Base-by-base conservation (phyloP, 129 eudicot genomes). In the Saussurea involucrata region DNA sequence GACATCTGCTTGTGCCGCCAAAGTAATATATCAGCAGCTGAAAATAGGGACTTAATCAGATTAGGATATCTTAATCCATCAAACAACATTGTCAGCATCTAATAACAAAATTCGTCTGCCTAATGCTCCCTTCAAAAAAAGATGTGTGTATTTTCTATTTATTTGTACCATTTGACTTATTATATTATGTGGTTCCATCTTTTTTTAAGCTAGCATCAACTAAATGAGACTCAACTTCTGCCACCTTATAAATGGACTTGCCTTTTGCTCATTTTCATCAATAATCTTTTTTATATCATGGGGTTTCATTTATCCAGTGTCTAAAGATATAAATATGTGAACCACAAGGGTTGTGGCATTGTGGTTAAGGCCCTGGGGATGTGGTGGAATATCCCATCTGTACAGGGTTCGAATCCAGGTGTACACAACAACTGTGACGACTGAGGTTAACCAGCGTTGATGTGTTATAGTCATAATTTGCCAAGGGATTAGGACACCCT, bases 1-100 rank as follows among this genome's bases (percentile, higher is more conserved):
- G 97, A 90, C 29, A 84, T 28, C 66, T 90, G 90, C 96, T 92
- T 92, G 81, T 90, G 88, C 76, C 92, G 80, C 97, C 97, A 92
- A 4, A 92, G 87, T 44, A 90, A 68, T 20, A 92, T 79, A 79
- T 92, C 97, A 78, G 96, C 97, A 83, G 93, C 97, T 92, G 96
- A 25, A 74, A 75, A 40, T 27, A 76, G 37, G 71, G 20, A 60
- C 21, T 24, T 18, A 27, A 68, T 8, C 61, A 24, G 18, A 55
- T 78, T 61, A 68, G 37, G 60, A 58, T 78, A 24, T 68, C 67
- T 46, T 27, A 53, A 69, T 68, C 63, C 20, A 55, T 69, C 42
- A 63, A 63, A 8, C 70, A 32, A 53, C 21, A 8, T 33, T 55
- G 20, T 13, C 68, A 24, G 4, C 28, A 68, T 61, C 32, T 63